Conservation (phyloP, 495 filamentous ascomycete genomes). For the Neurospora sublineolata region DNA sequence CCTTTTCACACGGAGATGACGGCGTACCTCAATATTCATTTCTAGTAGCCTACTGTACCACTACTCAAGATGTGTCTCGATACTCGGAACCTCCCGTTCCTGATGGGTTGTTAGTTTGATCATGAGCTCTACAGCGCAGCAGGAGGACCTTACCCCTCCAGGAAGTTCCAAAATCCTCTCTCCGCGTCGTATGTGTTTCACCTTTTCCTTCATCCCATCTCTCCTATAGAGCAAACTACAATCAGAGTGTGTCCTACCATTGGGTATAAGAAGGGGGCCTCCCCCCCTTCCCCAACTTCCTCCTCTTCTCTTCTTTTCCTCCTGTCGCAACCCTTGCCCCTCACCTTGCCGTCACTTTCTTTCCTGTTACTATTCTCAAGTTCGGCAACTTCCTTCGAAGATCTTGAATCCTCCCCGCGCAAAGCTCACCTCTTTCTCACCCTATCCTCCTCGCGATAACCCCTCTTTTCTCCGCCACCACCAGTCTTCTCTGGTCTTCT, state of each 20-base stretch:
- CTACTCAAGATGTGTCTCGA: conserved; percentile 59
- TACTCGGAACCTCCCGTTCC: conserved; percentile 46
- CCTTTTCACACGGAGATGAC: background rate
- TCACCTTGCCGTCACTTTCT: background rate
- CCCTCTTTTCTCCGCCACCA: background rate
- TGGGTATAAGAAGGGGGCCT: background rate
- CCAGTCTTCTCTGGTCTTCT: background rate
- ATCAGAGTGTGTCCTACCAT: background rate
- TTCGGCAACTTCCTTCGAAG: background rate
- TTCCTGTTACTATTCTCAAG: background rate
- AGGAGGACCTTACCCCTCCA: conserved; percentile 35
- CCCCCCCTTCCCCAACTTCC: background rate
- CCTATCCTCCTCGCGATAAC: background rate
- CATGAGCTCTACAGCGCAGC: background rate
- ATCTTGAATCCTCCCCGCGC: background rate
- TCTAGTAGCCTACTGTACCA: conserved; percentile 72
- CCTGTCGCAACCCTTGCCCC: background rate
- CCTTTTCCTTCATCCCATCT: background rate
- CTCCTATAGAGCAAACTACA: background rate
- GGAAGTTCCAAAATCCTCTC: conserved; percentile 30
- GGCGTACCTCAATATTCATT: conserved; percentile 57
- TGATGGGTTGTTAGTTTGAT: conserved; percentile 18
- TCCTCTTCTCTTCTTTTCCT: background rate
- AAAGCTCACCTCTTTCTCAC: background rate
- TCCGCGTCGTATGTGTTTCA: background rate